phyloP scores from a whole-genome alignment of 306 rosid species.

The Crataegus laevigata region DNA sequence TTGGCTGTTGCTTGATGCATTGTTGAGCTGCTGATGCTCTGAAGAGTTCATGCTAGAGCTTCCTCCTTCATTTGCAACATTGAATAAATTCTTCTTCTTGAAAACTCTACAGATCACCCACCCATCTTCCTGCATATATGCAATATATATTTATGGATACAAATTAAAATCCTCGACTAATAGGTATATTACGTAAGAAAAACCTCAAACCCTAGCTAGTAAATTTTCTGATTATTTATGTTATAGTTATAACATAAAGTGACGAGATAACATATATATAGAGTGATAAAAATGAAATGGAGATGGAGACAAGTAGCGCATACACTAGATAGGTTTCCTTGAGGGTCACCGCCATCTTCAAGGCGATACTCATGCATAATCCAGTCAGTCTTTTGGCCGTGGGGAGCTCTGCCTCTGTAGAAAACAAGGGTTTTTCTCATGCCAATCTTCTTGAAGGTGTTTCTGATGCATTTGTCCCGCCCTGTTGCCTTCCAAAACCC shows the following conservation, averaged over 20 bases:
- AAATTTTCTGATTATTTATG: neutral
- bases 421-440: slow-evolving; percentile 94
- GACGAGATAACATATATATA: neutral
- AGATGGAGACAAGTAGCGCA: neutral
- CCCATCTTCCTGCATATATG: slow-evolving; percentile 68
- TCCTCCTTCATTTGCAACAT: slow-evolving; percentile 39
- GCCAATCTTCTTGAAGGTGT: slow-evolving; percentile 71
- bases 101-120: slow-evolving; percentile 96
- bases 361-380: slow-evolving; percentile 97
- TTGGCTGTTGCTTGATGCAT: slow-evolving; percentile 17
- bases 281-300: neutral
- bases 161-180: neutral
- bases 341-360: slow-evolving; percentile 64
- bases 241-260: neutral
- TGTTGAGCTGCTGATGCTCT: slow-evolving; percentile 44
- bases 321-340: slow-evolving; percentile 31
- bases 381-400: slow-evolving; percentile 94
- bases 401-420: slow-evolving; percentile 93
- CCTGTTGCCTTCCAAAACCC: slow-evolving; percentile 99
- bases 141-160: neutral
- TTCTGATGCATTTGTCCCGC: slow-evolving; percentile 84
- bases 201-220: neutral
- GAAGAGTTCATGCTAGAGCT: slow-evolving; percentile 37
- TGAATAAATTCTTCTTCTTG: slow-evolving; percentile 90
- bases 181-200: neutral